These are phyloP conservation scores for Dactylellina leptospora DNA, from an alignment of 2,329 filamentous ascomycete species.

Conservation along the genomic window DNA sequence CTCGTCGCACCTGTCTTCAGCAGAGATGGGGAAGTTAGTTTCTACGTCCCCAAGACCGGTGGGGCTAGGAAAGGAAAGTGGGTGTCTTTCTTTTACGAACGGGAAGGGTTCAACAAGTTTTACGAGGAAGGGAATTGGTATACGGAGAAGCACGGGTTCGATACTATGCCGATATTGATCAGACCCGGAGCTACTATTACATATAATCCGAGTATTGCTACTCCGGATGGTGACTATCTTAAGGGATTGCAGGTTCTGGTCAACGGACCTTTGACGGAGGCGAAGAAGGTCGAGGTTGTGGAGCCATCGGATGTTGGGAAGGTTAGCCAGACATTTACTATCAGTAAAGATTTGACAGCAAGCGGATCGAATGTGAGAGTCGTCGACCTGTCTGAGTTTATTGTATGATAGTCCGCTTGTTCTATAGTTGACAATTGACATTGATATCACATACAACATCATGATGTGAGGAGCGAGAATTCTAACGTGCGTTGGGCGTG, in stretches of 20 bases:
- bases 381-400: constrained; percentile 12
- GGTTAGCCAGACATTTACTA: constrained; percentile 30
- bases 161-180: constrained; percentile 69
- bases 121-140: constrained; percentile 64
- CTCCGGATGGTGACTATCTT: constrained; percentile 30
- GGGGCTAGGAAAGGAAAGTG: constrained; percentile 60
- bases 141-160: constrained; percentile 69
- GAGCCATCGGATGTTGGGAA: constrained; percentile 29
- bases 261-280: constrained; percentile 36
- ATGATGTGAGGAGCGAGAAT: too few relatives aligned
- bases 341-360: constrained; percentile 32
- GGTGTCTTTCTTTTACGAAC: constrained; percentile 64
- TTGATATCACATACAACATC: too few relatives aligned
- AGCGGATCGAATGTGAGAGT: constrained; percentile 21
- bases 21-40: constrained; percentile 71
- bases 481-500: constrained; percentile 20
- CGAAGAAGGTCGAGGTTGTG: constrained; percentile 32
- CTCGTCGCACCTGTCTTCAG: constrained; percentile 73
- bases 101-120: constrained; percentile 53
- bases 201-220: constrained; percentile 37
- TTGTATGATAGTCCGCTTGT: too few relatives aligned
- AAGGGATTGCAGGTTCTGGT: constrained; percentile 46
- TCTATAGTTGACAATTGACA: too few relatives aligned
- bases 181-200: constrained; percentile 64
- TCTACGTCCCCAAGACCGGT: constrained; percentile 68